Conservation (phyloP, 75 land plant species). For the Isoetes taiwanensis region DNA sequence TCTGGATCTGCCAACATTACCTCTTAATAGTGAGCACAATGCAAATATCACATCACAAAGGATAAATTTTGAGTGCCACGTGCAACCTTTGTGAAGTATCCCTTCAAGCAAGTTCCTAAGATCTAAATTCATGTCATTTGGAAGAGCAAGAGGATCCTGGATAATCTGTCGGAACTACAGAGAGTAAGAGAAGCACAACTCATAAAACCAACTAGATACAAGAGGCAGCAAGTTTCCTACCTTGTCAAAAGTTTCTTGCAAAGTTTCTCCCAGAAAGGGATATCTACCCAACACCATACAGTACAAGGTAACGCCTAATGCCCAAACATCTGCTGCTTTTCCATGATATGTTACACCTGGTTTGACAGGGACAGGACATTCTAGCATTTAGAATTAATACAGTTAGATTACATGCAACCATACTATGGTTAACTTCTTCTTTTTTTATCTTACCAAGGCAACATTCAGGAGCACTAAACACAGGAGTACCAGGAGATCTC, state of each 20-base stretch:
- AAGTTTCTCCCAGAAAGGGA: slow-evolving; percentile 83
- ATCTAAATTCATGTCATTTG: slow-evolving; percentile 42
- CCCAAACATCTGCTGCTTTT: slow-evolving; percentile 89
- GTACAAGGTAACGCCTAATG: slow-evolving; percentile 83
- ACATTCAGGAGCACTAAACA: slow-evolving; percentile 93
- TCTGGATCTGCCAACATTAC: slow-evolving; percentile 42
- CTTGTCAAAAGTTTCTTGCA: slow-evolving; percentile 86
- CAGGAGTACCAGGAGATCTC: slow-evolving; percentile 95
- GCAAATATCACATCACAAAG: too few species aligned
- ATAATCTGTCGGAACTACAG: too few species aligned
- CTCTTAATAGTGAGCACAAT: too few species aligned
- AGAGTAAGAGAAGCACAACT: too few species aligned
- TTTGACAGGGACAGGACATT: too few species aligned
- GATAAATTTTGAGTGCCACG: neutral
- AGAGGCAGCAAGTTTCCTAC: too few species aligned
- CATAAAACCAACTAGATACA: too few species aligned
- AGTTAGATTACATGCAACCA: too few species aligned
- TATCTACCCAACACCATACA: slow-evolving; percentile 78
- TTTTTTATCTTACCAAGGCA: slow-evolving; percentile 65
- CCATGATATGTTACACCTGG: slow-evolving; percentile 89
- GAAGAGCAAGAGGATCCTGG: slow-evolving; percentile 37
- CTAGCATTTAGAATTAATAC: too few species aligned
- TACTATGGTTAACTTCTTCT: too few species aligned
- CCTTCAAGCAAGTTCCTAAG: slow-evolving; percentile 50
- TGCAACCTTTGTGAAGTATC: slow-evolving; percentile 79